These are phyloP conservation scores for Fusarium robinianum DNA, from an alignment of 2,329 filamentous ascomycete species.

Conservation along the genomic window DNA sequence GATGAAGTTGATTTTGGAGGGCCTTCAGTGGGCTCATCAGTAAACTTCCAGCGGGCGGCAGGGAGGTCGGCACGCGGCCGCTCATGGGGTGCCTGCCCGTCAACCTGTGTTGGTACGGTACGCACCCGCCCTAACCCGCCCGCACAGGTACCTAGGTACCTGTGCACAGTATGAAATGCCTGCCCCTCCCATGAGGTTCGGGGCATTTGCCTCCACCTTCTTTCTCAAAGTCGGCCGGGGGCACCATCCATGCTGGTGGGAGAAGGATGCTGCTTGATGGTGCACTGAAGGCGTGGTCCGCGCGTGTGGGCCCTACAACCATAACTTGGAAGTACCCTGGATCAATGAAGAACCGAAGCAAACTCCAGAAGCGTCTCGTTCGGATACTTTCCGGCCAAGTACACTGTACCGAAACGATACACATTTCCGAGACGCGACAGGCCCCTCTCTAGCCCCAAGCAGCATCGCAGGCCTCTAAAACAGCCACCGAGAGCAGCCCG, in stretches of 20 bases:
- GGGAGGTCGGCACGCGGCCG: too few relatives aligned
- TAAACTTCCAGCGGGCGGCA: too few relatives aligned
- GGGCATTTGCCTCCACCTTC: too few relatives aligned
- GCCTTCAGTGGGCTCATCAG: conserved; percentile 1
- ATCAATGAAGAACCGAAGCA: conserved; percentile 17
- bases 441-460: too few relatives aligned
- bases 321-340: conserved; percentile 23
- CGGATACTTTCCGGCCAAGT: conserved; percentile 4
- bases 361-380: conserved; percentile 3
- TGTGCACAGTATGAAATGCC: conserved; percentile 1
- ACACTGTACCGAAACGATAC: neutral
- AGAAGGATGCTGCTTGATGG: conserved; percentile 4
- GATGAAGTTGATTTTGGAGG: too few relatives aligned
- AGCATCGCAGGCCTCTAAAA: conserved; percentile 5
- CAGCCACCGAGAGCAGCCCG: conserved; percentile 10
- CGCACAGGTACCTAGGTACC: conserved; percentile 1
- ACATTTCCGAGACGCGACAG: too few relatives aligned
- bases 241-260: conserved; percentile 8
- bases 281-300: conserved; percentile 14
- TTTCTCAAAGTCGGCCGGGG: conserved; percentile 4
- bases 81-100: too few relatives aligned
- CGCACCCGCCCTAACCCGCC: too few relatives aligned
- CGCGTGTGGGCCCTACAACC: conserved; percentile 24
- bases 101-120: too few relatives aligned
- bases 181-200: conserved; percentile 6